phyloP scores from a whole-genome alignment of 2,329 filamentous ascomycete species.

The Juglanconis oblonga region DNA sequence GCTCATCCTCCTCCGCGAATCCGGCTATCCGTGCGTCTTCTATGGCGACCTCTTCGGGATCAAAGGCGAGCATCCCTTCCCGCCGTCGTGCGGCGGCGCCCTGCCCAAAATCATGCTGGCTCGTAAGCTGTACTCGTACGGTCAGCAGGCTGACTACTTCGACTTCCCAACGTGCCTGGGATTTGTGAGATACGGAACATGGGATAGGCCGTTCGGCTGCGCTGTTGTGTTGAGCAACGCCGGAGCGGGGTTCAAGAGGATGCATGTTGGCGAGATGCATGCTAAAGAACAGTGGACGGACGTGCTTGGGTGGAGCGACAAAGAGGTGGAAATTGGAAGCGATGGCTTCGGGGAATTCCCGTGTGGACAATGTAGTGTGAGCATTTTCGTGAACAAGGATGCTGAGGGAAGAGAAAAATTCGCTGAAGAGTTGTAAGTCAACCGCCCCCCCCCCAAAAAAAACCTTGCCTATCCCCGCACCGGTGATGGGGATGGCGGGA shows the following conservation, averaged over 20 bases:
- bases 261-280: constrained; percentile 61
- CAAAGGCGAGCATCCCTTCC: constrained; percentile 40
- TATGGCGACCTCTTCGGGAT: constrained; percentile 70
- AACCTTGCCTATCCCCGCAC: no score
- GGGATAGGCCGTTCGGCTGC: constrained; percentile 45
- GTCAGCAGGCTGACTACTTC: constrained; percentile 62
- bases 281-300: constrained; percentile 64
- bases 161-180: constrained; percentile 61
- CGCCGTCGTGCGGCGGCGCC: constrained; percentile 50
- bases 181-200: constrained; percentile 51
- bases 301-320: constrained; percentile 53
- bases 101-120: constrained; percentile 59
- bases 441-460: background rate
- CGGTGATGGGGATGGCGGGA: background rate
- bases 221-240: constrained; percentile 58
- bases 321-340: constrained; percentile 56
- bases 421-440: constrained; percentile 36
- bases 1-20: constrained; percentile 63
- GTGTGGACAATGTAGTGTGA: constrained; percentile 51
- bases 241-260: constrained; percentile 49
- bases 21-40: constrained; percentile 66
- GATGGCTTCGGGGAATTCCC: constrained; percentile 60
- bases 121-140: constrained; percentile 65
- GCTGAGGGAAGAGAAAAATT: constrained; percentile 49
- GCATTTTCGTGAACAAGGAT: constrained; percentile 57